These are phyloP conservation scores for Rhodomyrtus psidioides DNA, from an alignment of 441 rosid genomes.

Conservation along the genomic window DNA sequence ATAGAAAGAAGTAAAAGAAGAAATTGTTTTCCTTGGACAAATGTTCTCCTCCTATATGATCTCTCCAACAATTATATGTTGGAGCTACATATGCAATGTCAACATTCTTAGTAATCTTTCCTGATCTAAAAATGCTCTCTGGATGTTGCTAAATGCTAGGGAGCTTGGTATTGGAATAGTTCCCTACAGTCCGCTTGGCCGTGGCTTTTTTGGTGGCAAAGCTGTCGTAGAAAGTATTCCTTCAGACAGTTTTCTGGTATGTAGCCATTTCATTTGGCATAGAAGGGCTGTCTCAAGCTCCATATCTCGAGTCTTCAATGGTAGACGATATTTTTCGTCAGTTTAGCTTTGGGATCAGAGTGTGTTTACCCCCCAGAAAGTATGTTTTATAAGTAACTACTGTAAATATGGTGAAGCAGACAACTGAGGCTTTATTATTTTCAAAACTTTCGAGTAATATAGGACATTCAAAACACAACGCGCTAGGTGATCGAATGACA, in stretches of 20 bases:
- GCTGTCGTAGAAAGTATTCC: constrained; percentile 22
- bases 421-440: background rate
- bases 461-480: background rate
- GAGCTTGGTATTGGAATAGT: constrained; percentile 47
- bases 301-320: background rate
- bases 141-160: constrained; percentile 8
- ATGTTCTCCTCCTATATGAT: background rate
- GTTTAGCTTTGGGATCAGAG: background rate
- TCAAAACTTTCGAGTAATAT: background rate
- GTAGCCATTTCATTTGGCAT: background rate
- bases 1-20: background rate
- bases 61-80: background rate
- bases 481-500: background rate
- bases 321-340: background rate
- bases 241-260: constrained; percentile 20
- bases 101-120: background rate
- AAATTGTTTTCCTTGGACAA: background rate
- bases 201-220: constrained; percentile 43
- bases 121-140: background rate
- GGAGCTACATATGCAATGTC: background rate
- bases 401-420: background rate
- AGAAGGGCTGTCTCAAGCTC: background rate
- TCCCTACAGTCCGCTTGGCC: constrained; percentile 44
- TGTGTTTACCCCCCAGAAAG: background rate
- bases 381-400: background rate